These are phyloP conservation scores for Citrus glauca DNA, from an alignment of 345 rosid genomes.

Conservation along the genomic window DNA sequence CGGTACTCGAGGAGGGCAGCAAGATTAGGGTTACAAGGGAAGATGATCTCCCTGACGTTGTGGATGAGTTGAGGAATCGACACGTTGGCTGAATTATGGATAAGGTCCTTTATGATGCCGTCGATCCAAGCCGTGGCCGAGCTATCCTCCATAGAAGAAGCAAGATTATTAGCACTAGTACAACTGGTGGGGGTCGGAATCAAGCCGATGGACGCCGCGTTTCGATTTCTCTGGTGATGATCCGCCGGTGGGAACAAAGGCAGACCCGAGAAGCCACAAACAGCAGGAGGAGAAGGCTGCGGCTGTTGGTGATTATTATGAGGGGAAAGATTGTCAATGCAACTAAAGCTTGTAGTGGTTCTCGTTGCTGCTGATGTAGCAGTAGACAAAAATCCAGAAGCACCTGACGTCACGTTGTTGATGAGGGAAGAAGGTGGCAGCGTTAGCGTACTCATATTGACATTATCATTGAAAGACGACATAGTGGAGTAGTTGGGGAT, in stretches of 20 bases:
- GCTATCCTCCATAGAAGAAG: slow-evolving; percentile 53
- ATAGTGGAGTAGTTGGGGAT: slow-evolving; percentile 62
- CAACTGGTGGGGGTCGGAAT: neutral
- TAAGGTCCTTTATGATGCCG: slow-evolving; percentile 79
- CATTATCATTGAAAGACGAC: neutral
- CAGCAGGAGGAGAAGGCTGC: slow-evolving; percentile 48
- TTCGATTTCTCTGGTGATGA: slow-evolving; percentile 18
- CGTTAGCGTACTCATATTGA: slow-evolving; percentile 6
- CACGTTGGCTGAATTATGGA: slow-evolving; percentile 63
- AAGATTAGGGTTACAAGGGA: slow-evolving; percentile 91
- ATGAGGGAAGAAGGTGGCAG: slow-evolving; percentile 37
- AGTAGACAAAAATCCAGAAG: slow-evolving; percentile 39
- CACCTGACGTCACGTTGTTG: slow-evolving; percentile 48
- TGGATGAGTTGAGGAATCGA: slow-evolving; percentile 97
- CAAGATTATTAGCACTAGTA: neutral
- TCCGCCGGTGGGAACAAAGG: slow-evolving; percentile 73
- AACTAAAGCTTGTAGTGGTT: slow-evolving; percentile 22
- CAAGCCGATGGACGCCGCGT: slow-evolving; percentile 9
- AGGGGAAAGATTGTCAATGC: slow-evolving; percentile 13
- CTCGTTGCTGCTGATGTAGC: slow-evolving; percentile 23
- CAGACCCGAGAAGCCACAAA: slow-evolving; percentile 88
- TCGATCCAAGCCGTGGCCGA: slow-evolving; percentile 84
- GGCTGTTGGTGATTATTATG: neutral
- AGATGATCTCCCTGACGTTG: slow-evolving; percentile 88
- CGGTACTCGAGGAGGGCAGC: slow-evolving; percentile 80